Base-by-base conservation (phyloP, 2,329 filamentous ascomycete species). In the Trichoderma sp. region DNA sequence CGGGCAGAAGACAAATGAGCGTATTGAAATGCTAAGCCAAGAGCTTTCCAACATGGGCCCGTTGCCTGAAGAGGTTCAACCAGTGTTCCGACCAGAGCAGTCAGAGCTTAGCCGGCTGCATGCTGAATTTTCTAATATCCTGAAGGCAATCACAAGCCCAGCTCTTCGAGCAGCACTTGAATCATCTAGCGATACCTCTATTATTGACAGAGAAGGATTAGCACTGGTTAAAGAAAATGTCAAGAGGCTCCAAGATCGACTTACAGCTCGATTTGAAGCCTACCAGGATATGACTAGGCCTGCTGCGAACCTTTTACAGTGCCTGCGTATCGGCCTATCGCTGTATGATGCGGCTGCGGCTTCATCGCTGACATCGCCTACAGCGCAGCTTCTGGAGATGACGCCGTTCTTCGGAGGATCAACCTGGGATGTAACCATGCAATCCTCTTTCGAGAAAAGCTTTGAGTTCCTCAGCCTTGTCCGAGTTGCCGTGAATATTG, bases 281-380 rank as follows among this genome's bases (percentile, higher is more conserved):
- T 98, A 97, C 74, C 92, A 93, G 69, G 95, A 99, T 75, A 87
- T 98, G 72, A 92, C 91, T 0, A 84, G 87, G 53, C 94, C 93
- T 4, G 85, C 93, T 12, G 84, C 93, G 53, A 92, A 91, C 63
- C 91, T 97, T 70, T 82, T 98, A 52, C 88, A 91, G 68, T 92
- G 92, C 72, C 81, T 98, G 10, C 87, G 90, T 71, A 82, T 97
- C 69, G 94, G 93, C 3, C 79, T 96, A 35, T 90, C 87, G 1
- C 79, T 96, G 42, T 85, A 83, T 64, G 80, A 80, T 74, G 73
- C 77, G 2, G 71, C 73, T 8, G 81, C 74, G 71, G 85, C 72
- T 79, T 87, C 71, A 72, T 81, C 53, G 76, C 79, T 70, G 32
- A 76, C 85, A 9, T 45, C 70, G 22, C 60, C 71, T 68, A 78